Evolutionary conservation across 345 rosid genomes (phyloP).

Genomic region (Dipteronia sinensis): DNA sequence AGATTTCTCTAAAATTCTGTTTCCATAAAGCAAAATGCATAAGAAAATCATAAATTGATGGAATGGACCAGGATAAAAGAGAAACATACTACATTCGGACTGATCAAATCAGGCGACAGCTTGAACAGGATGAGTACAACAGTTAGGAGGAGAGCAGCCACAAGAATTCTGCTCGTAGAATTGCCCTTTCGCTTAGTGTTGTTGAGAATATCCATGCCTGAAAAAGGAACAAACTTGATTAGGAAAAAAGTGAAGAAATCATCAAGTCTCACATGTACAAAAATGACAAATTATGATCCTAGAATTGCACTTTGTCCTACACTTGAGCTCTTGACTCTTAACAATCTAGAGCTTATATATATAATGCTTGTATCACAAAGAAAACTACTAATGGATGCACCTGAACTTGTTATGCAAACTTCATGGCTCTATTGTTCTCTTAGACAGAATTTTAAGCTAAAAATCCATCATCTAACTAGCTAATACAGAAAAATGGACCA

Average conservation of each 20-base stretch:
- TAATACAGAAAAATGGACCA: too few species aligned
- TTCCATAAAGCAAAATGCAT: neutral
- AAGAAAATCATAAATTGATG: neutral
- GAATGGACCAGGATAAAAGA: neutral
- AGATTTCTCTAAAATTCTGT: too few species aligned
- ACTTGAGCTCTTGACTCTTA: neutral
- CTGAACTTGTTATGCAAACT: neutral
- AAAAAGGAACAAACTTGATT: slow-evolving; percentile 2
- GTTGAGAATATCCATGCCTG: slow-evolving; percentile 42
- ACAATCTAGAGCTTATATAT: neutral
- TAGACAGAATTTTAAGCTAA: too few species aligned
- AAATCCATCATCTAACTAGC: too few species aligned
- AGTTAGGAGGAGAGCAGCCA: slow-evolving; percentile 36
- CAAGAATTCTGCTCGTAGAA: slow-evolving; percentile 32
- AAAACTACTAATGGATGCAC: neutral
- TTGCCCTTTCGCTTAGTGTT: slow-evolving; percentile 26
- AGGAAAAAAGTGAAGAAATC: neutral
- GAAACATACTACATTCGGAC: slow-evolving; percentile 29
- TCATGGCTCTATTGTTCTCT: neutral
- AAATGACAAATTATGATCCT: neutral
- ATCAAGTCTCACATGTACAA: neutral
- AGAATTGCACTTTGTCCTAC: neutral
- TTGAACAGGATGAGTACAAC: slow-evolving; percentile 35
- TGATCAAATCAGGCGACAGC: slow-evolving; percentile 30
- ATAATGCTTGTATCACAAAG: too few species aligned